Conservation (phyloP, 352 stramenopile species). For the Pythium utonaiense region DNA sequence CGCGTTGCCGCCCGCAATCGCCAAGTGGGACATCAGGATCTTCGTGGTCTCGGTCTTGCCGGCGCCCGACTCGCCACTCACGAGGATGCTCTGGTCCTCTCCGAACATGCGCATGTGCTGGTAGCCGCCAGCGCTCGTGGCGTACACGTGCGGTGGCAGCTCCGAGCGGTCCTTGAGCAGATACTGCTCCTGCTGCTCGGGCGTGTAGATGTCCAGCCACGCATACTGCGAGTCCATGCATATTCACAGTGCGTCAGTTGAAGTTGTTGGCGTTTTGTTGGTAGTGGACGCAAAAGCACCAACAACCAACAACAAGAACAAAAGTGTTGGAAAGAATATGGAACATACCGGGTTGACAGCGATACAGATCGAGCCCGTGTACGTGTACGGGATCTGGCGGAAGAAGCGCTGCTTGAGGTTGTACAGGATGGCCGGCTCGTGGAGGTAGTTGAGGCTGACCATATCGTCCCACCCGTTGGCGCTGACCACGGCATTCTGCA, state of each 20-base stretch:
- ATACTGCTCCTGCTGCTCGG: slow-evolving; percentile 79
- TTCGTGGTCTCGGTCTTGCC: slow-evolving; percentile 96
- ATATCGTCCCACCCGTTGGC: slow-evolving; percentile 76
- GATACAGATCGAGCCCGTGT: slow-evolving; percentile 96
- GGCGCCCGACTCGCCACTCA: slow-evolving; percentile 87
- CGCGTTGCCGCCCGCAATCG: slow-evolving; percentile 41
- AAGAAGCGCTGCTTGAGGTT: slow-evolving; percentile 90
- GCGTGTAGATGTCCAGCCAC: slow-evolving; percentile 89
- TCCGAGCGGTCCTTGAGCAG: slow-evolving; percentile 63
- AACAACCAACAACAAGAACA: not conserved
- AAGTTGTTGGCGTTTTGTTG: slow-evolving; percentile 6
- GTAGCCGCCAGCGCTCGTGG: slow-evolving; percentile 69
- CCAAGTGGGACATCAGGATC: slow-evolving; percentile 95
- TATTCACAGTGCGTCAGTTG: not conserved
- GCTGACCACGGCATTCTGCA: slow-evolving; percentile 61
- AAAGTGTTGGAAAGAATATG: not conserved
- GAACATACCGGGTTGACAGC: slow-evolving; percentile 94
- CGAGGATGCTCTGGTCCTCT: slow-evolving; percentile 80
- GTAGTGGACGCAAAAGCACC: not conserved
- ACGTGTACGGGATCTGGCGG: slow-evolving; percentile 92
- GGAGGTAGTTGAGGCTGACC: slow-evolving; percentile 88
- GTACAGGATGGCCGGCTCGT: slow-evolving; percentile 90
- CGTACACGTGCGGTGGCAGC: slow-evolving; percentile 79
- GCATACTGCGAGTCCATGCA: slow-evolving; percentile 63
- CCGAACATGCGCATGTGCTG: slow-evolving; percentile 83